A percentile compares a stretch with the other conserved stretches of the same genome.
phyloP scores from a whole-genome alignment of 495 filamentous ascomycete genomes.

The Hypoxylon perforatum region DNA sequence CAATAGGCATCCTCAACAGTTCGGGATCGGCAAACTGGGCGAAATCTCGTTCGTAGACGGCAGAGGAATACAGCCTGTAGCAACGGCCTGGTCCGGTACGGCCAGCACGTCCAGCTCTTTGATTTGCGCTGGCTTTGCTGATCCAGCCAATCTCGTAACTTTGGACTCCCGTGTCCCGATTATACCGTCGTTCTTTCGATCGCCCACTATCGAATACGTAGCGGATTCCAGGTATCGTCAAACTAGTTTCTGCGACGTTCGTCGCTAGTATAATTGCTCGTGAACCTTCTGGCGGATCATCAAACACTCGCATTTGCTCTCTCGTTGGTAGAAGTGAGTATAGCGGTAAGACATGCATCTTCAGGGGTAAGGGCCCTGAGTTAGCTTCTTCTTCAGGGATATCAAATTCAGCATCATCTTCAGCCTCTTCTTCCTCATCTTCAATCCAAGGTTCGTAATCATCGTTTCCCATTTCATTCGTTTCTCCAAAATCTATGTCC shows the following conservation, averaged over 20 bases:
- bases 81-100: conserved; percentile 97
- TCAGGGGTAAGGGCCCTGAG: conserved; percentile 60
- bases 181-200: conserved; percentile 89
- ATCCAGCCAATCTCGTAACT: conserved; percentile 97
- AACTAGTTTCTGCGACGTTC: conserved; percentile 95
- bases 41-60: conserved; percentile 93
- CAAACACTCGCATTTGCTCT: conserved; percentile 94
- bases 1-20: conserved; percentile 90
- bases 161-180: conserved; percentile 86
- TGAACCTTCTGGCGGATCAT: conserved; percentile 82
- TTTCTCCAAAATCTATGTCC: conserved; percentile 83
- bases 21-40: conserved; percentile 87
- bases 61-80: conserved; percentile 92
- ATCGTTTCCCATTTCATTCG: conserved; percentile 58
- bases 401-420: conserved; percentile 69
- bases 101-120: conserved; percentile 93
- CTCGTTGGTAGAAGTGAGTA: conserved; percentile 95
- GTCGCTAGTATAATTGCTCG: conserved; percentile 93
- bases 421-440: conserved; percentile 62
- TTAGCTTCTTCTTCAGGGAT: conserved; percentile 64
- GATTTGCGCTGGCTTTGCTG: conserved; percentile 94
- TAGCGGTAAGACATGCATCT: conserved; percentile 86
- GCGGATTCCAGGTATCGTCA: conserved; percentile 94
- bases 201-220: conserved; percentile 96
- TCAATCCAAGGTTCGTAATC: conserved; percentile 52